Conservation (phyloP, 2,329 filamentous ascomycete species). For the Aspergillus luchuensis region DNA sequence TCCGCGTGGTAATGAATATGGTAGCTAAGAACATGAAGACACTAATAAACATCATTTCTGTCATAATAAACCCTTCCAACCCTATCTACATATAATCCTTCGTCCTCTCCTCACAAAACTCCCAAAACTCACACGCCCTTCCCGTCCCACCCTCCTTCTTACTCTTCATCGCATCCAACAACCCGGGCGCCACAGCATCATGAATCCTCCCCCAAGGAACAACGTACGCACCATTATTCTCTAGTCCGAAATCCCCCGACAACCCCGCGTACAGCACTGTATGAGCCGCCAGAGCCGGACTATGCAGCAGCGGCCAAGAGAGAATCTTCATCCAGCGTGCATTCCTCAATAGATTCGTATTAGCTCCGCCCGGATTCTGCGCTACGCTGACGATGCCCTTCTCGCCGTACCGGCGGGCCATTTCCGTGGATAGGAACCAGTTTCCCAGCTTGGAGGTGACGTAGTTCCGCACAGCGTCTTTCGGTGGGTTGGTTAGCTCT, state of each 20-base stretch:
- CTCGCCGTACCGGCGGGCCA: constrained; percentile 30
- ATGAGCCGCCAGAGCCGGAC: constrained; percentile 6
- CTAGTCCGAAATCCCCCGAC: constrained; percentile 3
- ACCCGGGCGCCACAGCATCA: constrained; percentile 9
- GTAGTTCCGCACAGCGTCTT: constrained; percentile 31
- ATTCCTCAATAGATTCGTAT: constrained; percentile 11
- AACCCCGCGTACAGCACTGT: constrained; percentile 12
- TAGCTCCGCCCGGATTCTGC: constrained; percentile 13
- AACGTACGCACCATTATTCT: constrained; percentile 15
- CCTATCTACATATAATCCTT: constrained; percentile 6
- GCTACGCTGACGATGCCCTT: constrained; percentile 38
- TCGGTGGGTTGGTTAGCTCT: constrained; percentile 8
- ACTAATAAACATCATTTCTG: too few relatives aligned
- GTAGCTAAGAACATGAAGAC: too few relatives aligned
- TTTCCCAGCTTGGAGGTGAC: constrained; percentile 38
- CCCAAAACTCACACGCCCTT: constrained; percentile 9
- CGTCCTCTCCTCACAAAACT: constrained; percentile 13
- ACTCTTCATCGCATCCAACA: constrained; percentile 5
- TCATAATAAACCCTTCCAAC: too few relatives aligned
- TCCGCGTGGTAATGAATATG: too few relatives aligned
- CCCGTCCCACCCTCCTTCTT: constrained; percentile 11
- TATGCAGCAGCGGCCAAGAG: constrained; percentile 7
- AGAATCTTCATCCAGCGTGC: constrained; percentile 11
- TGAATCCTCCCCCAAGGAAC: constrained; percentile 15
- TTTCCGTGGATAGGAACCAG: constrained; percentile 33